These are phyloP conservation scores for Cornus suecica DNA, from an alignment of 148 eudicot species.

Conservation along the genomic window DNA sequence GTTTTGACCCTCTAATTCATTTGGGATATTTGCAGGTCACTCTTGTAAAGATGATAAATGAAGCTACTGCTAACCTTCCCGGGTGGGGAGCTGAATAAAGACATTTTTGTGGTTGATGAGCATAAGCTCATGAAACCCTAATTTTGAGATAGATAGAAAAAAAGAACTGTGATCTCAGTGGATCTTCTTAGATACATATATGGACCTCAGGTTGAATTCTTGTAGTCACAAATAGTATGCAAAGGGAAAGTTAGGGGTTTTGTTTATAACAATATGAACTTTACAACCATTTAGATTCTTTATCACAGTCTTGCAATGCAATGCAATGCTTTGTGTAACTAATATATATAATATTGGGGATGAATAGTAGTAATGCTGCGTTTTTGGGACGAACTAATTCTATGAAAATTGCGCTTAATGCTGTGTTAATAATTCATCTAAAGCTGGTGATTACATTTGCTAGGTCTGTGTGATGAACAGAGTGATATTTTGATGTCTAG, in stretches of 20 bases:
- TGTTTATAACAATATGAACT: not conserved
- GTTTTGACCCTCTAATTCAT: not conserved
- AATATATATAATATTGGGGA: too few species aligned
- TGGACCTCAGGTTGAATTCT: conserved; percentile 5
- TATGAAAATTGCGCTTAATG: too few species aligned
- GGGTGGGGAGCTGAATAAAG: conserved; percentile 42
- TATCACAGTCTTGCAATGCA: not conserved
- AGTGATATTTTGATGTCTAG: too few species aligned
- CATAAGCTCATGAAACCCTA: not conserved
- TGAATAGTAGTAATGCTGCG: too few species aligned
- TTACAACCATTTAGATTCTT: not conserved
- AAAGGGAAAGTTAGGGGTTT: not conserved
- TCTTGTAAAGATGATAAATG: conserved; percentile 61
- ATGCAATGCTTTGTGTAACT: not conserved
- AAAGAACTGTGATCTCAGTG: not conserved
- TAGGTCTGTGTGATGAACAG: too few species aligned
- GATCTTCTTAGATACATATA: not conserved
- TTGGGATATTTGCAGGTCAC: conserved; percentile 38
- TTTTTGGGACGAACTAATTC: too few species aligned
- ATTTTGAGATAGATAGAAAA: not conserved
- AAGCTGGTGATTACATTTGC: too few species aligned
- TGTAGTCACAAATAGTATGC: conserved; percentile 3
- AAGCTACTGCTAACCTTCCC: conserved; percentile 68
- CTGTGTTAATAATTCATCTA: too few species aligned
- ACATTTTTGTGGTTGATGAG: conserved; percentile 2